Evolutionary conservation across 192 early-diverging fungal species (phyloP).

Genomic region (Radiomyces spectabilis): DNA sequence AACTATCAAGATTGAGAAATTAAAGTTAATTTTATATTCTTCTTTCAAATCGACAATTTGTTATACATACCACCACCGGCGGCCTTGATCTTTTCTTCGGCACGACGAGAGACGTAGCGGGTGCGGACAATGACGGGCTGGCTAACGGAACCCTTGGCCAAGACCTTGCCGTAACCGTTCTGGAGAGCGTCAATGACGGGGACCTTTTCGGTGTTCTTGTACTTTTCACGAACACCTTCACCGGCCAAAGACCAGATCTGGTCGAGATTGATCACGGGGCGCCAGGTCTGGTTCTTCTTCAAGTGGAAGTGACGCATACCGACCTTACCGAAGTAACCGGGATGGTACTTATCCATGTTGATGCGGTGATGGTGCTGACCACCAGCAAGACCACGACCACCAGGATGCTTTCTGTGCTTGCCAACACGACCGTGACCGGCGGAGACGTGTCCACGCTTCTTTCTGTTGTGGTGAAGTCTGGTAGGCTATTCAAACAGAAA

Average conservation of each 20-base stretch:
- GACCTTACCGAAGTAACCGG: constrained; percentile 99
- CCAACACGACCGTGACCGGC: constrained; percentile 99
- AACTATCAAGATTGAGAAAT: constrained; percentile 11
- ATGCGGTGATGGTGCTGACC: constrained; percentile 99
- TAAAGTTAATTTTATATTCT: not conserved
- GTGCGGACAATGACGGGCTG: constrained; percentile 95
- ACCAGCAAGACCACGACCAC: constrained; percentile 99
- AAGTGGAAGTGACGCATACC: constrained; percentile 99
- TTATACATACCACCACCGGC: constrained; percentile 71
- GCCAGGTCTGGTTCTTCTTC: constrained; percentile 83
- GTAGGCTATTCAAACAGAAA: constrained; percentile 51
- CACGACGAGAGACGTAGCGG: constrained; percentile 81
- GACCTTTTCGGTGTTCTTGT: constrained; percentile 79
- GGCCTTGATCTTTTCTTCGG: constrained; percentile 98
- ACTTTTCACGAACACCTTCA: constrained; percentile 76
- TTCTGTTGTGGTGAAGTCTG: constrained; percentile 83
- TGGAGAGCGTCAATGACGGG: constrained; percentile 87
- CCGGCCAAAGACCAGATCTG: constrained; percentile 88
- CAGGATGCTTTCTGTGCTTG: constrained; percentile 99
- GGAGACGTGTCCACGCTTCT: constrained; percentile 99
- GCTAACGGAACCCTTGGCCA: constrained; percentile 89
- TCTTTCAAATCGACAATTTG: no score
- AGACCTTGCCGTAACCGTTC: constrained; percentile 89
- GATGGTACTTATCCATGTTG: constrained; percentile 99
- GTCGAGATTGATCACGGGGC: constrained; percentile 89